Percentiles rank a stretch among this genome's conserved stretches.
These are phyloP conservation scores for Leccinum aurantiacum DNA, from an alignment of 768 basidiomycete genomes.

Conservation along the genomic window DNA sequence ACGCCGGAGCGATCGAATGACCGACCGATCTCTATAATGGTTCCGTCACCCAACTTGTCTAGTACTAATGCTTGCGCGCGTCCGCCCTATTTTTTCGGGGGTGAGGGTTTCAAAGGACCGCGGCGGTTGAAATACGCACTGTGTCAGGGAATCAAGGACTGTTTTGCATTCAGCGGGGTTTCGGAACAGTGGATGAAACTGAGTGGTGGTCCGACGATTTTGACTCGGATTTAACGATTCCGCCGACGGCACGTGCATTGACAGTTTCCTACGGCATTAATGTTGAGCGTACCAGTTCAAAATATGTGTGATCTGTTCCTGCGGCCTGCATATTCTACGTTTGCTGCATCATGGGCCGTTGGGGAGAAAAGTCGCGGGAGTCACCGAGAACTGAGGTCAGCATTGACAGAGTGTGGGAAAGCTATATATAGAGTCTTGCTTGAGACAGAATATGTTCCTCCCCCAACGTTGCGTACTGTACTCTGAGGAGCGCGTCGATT, in stretches of 20 bases:
- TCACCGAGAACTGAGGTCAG: neutral
- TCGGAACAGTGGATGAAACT: neutral
- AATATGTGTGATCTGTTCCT: neutral
- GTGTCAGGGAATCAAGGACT: neutral
- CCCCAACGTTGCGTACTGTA: neutral
- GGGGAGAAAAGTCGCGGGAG: neutral
- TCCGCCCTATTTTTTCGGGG: neutral
- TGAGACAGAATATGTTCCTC: neutral
- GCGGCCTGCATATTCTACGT: neutral
- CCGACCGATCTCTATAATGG: neutral
- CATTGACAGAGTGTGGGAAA: neutral
- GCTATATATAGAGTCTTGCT: neutral
- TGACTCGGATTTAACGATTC: neutral
- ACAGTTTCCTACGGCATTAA: neutral
- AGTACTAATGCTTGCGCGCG: neutral
- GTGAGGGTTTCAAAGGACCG: neutral
- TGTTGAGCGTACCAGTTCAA: neutral
- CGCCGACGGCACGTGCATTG: neutral
- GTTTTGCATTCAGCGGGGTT: neutral
- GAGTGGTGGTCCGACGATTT: neutral
- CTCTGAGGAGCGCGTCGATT: neutral
- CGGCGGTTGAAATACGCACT: neutral
- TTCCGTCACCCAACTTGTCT: neutral
- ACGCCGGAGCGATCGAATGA: neutral
- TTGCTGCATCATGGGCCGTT: neutral